Percentiles rank a stretch among this genome's conserved stretches.
Conservation (phyloP, 2,329 filamentous ascomycete genomes). For the Truncatella angustata region DNA sequence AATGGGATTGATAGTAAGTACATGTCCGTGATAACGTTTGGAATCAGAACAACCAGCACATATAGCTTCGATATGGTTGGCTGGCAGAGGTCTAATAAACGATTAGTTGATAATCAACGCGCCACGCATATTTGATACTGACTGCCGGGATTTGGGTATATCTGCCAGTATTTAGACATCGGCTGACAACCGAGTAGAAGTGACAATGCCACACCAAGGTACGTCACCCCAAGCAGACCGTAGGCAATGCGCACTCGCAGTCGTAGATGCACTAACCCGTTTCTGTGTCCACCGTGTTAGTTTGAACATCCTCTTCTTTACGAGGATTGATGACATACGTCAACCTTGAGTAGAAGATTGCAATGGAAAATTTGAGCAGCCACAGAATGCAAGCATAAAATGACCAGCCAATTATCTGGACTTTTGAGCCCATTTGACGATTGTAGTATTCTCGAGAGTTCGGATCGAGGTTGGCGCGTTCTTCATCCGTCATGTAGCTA, state of each 20-base stretch:
- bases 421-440: conserved; percentile 13
- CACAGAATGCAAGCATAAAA: conserved; percentile 12
- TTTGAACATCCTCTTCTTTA: neutral
- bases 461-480: conserved; percentile 40
- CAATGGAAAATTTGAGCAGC: conserved; percentile 13
- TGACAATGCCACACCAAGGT: conserved; percentile 11
- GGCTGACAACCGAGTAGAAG: conserved; percentile 11
- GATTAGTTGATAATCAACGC: conserved; percentile 4
- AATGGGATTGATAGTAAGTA: conserved; percentile 13
- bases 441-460: conserved; percentile 38
- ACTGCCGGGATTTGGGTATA: conserved; percentile 16
- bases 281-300: neutral
- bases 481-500: conserved; percentile 49
- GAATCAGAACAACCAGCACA: conserved; percentile 7
- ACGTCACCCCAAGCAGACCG: conserved; percentile 9
- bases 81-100: conserved; percentile 12
- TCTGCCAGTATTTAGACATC: conserved; percentile 15
- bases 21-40: conserved; percentile 13
- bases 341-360: conserved; percentile 12
- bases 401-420: conserved; percentile 13
- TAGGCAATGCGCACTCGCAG: conserved; percentile 10
- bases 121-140: conserved; percentile 12
- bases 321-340: conserved; percentile 7
- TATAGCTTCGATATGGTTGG: conserved; percentile 11
- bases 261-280: conserved; percentile 6